Conservation (phyloP, 2,329 filamentous ascomycete genomes). For the Dactylellina drechsleri region DNA sequence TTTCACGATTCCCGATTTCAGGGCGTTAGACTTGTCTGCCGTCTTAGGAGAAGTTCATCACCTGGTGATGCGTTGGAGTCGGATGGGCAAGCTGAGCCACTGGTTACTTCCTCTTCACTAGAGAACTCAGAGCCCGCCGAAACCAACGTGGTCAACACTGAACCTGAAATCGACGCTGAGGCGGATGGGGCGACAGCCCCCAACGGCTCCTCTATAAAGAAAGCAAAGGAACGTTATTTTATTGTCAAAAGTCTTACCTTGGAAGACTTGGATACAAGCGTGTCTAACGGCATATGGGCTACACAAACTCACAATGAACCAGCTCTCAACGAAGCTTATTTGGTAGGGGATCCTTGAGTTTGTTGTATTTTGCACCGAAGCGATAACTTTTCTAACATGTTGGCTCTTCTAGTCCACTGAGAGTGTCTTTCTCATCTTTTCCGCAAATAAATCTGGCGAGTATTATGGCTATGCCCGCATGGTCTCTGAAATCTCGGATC, state of each 20-base stretch:
- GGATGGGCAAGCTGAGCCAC: slow-evolving; percentile 21
- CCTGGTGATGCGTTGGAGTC: slow-evolving; percentile 59
- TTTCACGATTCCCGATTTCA: slow-evolving; percentile 93
- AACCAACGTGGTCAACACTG: background rate
- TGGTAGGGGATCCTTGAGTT: slow-evolving; percentile 66
- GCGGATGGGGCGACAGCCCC: slow-evolving; percentile 21
- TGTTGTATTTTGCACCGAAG: slow-evolving; percentile 45
- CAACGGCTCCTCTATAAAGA: slow-evolving; percentile 3
- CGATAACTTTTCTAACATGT: slow-evolving; percentile 18
- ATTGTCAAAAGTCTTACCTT: slow-evolving; percentile 91
- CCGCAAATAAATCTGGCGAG: slow-evolving; percentile 95
- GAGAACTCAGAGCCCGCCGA: slow-evolving; percentile 20
- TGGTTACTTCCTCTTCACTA: slow-evolving; percentile 8
- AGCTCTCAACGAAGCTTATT: slow-evolving; percentile 81
- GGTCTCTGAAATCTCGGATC: slow-evolving; percentile 82
- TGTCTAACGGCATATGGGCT: slow-evolving; percentile 89
- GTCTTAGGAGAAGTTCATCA: slow-evolving; percentile 72
- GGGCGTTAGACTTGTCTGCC: slow-evolving; percentile 84
- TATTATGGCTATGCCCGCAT: slow-evolving; percentile 96
- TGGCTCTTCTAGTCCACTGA: slow-evolving; percentile 72
- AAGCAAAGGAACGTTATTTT: slow-evolving; percentile 80
- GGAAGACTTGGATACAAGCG: slow-evolving; percentile 87
- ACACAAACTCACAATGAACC: slow-evolving; percentile 94
- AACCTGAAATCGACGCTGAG: slow-evolving; percentile 23
- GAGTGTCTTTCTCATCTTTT: slow-evolving; percentile 91